A percentile compares a stretch with the other conserved stretches of the same genome.
Conservation (phyloP, 768 basidiomycete genomes). For the Xerocomus brunneocitrinus region DNA sequence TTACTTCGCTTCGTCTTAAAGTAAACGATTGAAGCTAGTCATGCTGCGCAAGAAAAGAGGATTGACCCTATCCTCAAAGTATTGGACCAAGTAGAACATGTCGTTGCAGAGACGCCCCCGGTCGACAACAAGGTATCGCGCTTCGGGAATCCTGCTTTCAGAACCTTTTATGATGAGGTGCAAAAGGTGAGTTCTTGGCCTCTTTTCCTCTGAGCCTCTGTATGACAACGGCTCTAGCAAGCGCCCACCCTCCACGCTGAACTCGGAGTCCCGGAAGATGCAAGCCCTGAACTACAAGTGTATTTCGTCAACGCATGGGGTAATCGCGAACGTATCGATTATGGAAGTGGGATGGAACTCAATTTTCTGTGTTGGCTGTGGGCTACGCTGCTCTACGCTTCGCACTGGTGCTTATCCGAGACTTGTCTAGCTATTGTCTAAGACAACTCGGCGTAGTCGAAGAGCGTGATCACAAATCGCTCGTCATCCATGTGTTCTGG, state of each 20-base stretch:
- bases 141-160: slow-evolving; percentile 97
- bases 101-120: slow-evolving; percentile 71
- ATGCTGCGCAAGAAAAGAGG: slow-evolving; percentile 42
- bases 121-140: slow-evolving; percentile 87
- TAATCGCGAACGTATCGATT: slow-evolving; percentile 87
- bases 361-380: slow-evolving; percentile 98
- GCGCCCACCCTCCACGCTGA: slow-evolving; percentile 58
- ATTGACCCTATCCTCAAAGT: slow-evolving; percentile 57
- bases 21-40: neutral
- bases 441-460: slow-evolving; percentile 62
- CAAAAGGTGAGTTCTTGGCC: slow-evolving; percentile 44
- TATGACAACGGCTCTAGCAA: slow-evolving; percentile 32
- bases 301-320: slow-evolving; percentile 93
- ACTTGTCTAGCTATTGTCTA: slow-evolving; percentile 66
- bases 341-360: slow-evolving; percentile 99
- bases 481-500: slow-evolving; percentile 90
- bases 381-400: slow-evolving; percentile 24
- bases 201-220: neutral
- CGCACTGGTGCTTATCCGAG: neutral
- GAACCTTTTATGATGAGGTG: slow-evolving; percentile 84
- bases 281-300: slow-evolving; percentile 62
- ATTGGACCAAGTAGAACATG: slow-evolving; percentile 60
- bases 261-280: slow-evolving; percentile 52
- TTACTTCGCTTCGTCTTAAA: slow-evolving; percentile 1
- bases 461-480: slow-evolving; percentile 61